These are phyloP conservation scores for Pyricularia sp. DNA, from an alignment of 2,329 filamentous ascomycete species.

Conservation along the genomic window DNA sequence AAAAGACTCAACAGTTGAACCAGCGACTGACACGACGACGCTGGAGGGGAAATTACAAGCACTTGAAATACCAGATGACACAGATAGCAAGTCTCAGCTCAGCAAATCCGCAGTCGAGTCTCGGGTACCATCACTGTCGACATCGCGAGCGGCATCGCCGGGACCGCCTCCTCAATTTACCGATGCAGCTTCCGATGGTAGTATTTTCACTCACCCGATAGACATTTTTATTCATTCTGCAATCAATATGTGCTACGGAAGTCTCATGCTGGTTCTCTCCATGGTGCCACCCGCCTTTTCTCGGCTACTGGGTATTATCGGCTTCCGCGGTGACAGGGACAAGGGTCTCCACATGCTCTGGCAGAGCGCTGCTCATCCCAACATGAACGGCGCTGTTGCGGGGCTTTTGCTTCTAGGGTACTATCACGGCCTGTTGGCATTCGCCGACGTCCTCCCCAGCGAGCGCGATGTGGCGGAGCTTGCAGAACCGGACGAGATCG, in stretches of 20 bases:
- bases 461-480: constrained; percentile 35
- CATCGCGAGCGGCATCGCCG: background rate
- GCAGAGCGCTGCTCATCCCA: constrained; percentile 73
- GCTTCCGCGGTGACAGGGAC: constrained; percentile 79
- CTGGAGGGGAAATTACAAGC: background rate
- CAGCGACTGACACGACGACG: constrained; percentile 25
- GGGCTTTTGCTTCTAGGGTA: constrained; percentile 70
- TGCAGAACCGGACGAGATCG: constrained; percentile 40
- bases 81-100: background rate
- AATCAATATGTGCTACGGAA: constrained; percentile 77
- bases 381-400: constrained; percentile 86
- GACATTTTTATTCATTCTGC: constrained; percentile 86
- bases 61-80: background rate
- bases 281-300: constrained; percentile 85
- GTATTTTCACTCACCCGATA: constrained; percentile 58
- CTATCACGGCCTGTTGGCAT: constrained; percentile 76
- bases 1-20: background rate
- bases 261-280: constrained; percentile 75
- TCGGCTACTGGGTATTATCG: constrained; percentile 75
- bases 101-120: constrained; percentile 5
- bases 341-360: constrained; percentile 77
- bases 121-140: constrained; percentile 3
- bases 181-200: constrained; percentile 38
- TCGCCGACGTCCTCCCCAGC: constrained; percentile 73
- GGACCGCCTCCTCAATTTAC: constrained; percentile 3